Conservation (phyloP, 208 protist genomes). For the Endotrypanum monterogeii region DNA sequence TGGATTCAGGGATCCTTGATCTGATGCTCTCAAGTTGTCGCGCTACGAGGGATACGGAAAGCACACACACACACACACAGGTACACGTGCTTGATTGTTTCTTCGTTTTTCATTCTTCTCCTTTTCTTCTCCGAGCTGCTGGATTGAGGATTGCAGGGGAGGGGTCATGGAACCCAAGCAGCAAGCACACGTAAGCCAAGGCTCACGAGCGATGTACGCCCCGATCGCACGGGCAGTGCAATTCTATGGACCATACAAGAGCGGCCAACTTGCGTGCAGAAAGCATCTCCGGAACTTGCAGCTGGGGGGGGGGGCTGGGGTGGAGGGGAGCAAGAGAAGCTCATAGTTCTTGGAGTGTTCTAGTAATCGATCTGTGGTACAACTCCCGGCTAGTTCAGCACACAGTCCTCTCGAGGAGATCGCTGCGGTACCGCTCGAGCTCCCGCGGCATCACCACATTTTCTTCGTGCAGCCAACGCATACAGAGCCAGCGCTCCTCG, state of each 20-base stretch:
- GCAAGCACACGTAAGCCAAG: neutral
- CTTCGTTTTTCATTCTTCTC: neutral
- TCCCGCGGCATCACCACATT: slow-evolving; percentile 32
- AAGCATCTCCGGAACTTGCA: neutral
- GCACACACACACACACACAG: neutral
- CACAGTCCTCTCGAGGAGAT: slow-evolving; percentile 28
- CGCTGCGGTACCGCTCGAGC: slow-evolving; percentile 46
- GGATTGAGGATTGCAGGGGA: neutral
- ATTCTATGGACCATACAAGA: neutral
- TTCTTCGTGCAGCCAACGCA: slow-evolving; percentile 44
- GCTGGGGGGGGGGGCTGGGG: neutral
- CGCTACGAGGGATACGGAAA: neutral
- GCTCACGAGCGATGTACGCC: neutral
- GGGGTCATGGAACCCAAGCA: neutral
- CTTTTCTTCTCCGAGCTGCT: neutral
- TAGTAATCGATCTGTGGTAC: neutral
- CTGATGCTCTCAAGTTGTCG: neutral
- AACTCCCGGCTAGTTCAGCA: neutral
- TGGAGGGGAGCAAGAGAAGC: neutral
- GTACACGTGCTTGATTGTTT: too few species aligned
- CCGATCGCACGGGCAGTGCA: neutral
- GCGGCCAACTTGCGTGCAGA: neutral
- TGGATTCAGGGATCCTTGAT: neutral
- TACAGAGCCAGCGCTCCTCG: slow-evolving; percentile 39
- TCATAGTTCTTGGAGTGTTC: neutral